Evolutionary conservation across 805 yeast species (phyloP).

Genomic region (Starmerella gropengiesseri): DNA sequence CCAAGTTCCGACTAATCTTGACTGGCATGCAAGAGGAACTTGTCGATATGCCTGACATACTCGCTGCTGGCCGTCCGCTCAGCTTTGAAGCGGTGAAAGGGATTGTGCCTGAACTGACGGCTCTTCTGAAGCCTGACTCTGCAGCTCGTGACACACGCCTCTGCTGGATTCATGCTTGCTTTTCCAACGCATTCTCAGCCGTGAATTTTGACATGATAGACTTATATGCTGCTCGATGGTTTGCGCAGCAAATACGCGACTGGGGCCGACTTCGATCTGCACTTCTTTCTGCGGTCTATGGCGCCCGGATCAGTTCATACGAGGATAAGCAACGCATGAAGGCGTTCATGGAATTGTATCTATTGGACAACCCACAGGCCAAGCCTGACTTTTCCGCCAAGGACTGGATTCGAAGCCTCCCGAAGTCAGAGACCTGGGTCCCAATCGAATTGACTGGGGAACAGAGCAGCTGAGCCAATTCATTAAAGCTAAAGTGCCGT

Average conservation of each 20-base stretch:
- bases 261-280: constrained; percentile 34
- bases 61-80: constrained; percentile 45
- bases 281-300: constrained; percentile 49
- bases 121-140: neutral
- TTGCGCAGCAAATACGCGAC: constrained; percentile 6
- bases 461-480: too few species aligned
- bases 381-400: neutral
- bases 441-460: too few species aligned
- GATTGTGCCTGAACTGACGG: neutral
- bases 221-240: constrained; percentile 10
- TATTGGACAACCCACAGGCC: neutral
- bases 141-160: neutral
- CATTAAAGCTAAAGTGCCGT: too few species aligned
- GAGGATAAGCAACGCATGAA: constrained; percentile 21
- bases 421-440: too few species aligned
- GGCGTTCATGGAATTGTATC: constrained; percentile 12
- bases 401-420: too few species aligned
- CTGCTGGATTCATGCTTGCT: constrained; percentile 16
- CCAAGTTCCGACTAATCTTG: constrained; percentile 47
- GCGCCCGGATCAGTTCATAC: constrained; percentile 33
- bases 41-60: constrained; percentile 44
- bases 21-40: constrained; percentile 45
- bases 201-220: constrained; percentile 4
- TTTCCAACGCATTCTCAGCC: constrained; percentile 4
- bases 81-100: constrained; percentile 56